phyloP scores from a whole-genome alignment of 805 yeast genomes.

The Starmerella potacharoeniae region DNA sequence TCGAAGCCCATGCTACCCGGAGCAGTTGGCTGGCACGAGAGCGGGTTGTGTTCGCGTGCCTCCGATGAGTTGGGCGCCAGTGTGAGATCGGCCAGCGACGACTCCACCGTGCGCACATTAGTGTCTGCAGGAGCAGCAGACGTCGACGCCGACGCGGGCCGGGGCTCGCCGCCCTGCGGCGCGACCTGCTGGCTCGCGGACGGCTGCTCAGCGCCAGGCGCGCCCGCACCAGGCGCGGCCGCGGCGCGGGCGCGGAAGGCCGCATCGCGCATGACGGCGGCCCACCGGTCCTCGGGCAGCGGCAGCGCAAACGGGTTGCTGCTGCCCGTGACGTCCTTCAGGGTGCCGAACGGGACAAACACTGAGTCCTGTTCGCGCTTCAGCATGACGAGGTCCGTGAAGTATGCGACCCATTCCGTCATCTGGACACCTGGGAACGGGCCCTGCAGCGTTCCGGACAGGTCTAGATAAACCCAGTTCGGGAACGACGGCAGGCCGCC shows the following conservation, averaged over 20 bases:
- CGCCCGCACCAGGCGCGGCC: not conserved
- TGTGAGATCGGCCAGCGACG: constrained; percentile 5
- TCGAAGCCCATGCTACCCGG: not conserved
- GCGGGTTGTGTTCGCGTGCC: not conserved
- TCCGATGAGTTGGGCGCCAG: not conserved
- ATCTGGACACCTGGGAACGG: constrained; percentile 64
- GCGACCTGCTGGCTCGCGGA: not conserved
- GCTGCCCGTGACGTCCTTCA: constrained; percentile 41
- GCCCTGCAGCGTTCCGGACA: constrained; percentile 61
- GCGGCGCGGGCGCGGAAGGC: not conserved
- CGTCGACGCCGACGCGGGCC: not conserved
- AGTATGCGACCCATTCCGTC: constrained; percentile 57
- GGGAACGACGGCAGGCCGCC: not conserved
- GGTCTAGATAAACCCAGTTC: constrained; percentile 64
- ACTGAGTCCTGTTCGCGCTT: constrained; percentile 46
- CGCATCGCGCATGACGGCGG: not conserved
- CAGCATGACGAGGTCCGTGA: constrained; percentile 42
- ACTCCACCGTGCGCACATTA: not conserved
- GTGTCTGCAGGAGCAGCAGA: not conserved
- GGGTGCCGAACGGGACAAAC: constrained; percentile 42
- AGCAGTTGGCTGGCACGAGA: not conserved
- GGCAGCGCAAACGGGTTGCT: constrained; percentile 46
- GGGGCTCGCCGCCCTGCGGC: not conserved
- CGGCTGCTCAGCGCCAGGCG: not conserved
- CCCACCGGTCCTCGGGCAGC: constrained; percentile 18